These are phyloP conservation scores for Talaromyces pinophilus DNA, from an alignment of 2,329 filamentous ascomycete genomes.

Conservation along the genomic window DNA sequence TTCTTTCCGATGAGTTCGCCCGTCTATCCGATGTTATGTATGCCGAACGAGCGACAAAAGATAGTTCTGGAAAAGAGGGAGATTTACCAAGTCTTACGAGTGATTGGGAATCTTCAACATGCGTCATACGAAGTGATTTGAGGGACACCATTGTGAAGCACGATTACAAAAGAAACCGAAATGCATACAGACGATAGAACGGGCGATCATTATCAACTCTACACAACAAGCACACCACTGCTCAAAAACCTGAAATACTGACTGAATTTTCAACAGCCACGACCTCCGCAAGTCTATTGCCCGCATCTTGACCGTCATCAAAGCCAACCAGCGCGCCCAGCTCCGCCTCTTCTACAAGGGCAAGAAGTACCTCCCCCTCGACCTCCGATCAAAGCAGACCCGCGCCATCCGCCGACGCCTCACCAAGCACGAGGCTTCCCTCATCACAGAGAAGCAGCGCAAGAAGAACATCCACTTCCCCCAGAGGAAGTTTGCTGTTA, in stretches of 20 bases:
- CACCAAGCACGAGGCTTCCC: conserved; percentile 83
- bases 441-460: conserved; percentile 89
- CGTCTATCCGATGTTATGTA: conserved; percentile 18
- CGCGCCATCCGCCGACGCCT: conserved; percentile 95
- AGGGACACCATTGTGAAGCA: not conserved
- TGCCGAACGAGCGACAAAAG: conserved; percentile 11
- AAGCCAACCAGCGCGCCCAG: conserved; percentile 97
- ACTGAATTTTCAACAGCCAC: conserved; percentile 62
- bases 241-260: not conserved
- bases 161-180: not conserved
- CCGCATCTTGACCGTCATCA: conserved; percentile 98
- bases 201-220: not conserved
- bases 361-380: conserved; percentile 99
- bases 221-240: not conserved
- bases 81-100: not conserved
- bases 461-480: conserved; percentile 97
- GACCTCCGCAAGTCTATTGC: conserved; percentile 99
- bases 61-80: conserved; percentile 16
- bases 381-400: conserved; percentile 98
- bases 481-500: conserved; percentile 97
- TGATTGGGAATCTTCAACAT: not conserved
- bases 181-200: conserved; percentile 17
- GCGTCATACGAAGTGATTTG: conserved; percentile 1
- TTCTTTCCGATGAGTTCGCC: not conserved
- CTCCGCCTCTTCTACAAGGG: conserved; percentile 99